Base-by-base conservation (phyloP, 352 stramenopile genomes). In the Phytophthora lateralis region DNA sequence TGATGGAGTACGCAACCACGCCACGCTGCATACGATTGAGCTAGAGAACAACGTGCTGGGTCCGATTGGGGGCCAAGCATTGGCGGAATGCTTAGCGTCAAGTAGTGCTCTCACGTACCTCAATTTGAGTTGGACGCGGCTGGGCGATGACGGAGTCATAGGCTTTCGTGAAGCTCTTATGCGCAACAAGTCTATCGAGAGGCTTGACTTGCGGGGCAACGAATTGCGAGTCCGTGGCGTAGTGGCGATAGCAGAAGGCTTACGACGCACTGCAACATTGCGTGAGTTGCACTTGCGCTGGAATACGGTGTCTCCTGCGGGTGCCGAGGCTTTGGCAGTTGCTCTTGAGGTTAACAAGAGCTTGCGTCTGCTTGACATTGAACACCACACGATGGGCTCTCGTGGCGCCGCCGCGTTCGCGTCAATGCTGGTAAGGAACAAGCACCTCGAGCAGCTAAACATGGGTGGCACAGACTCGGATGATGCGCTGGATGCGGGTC, bases 91-190 rank as follows among this genome's bases (percentile, higher is more conserved):
- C 42, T 66, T 93, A 20, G 61, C 74, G 26, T 80, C 68, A 60
- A 93, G 89, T 50, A 55, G 17, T 18, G 82, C 80, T 21, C 65
- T 93, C 9, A 88, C 66, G 5, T 78, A 69, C 37, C 64, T 93
- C 4, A 93, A 93, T 47, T 65, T 93, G 42, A 93, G 85, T 69
- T 93, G 82, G 82, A 91, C 90, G 41, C 59, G 76, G 12, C 71
- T 93, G 17, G 77, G 80, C 24, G 77, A 93, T 26, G 82, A 80
- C 27, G 85, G 80, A 6, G 80, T 82, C 2, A 38, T 68, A 1
- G 63, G 65, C 0, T 79, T 93, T 27, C 55, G 67, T 12, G 48
- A 65, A n/a, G 83, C 82, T 0, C 63, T 93, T 17, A 46, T 30
- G 12, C 69, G 58, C 18, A 91, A 91, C 42, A 76, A 73, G 15